Evolutionary conservation across 345 rosid species (phyloP), one percentile per base, ranked within the genome.

Genomic region (Eucalyptus tenuipes): DNA sequence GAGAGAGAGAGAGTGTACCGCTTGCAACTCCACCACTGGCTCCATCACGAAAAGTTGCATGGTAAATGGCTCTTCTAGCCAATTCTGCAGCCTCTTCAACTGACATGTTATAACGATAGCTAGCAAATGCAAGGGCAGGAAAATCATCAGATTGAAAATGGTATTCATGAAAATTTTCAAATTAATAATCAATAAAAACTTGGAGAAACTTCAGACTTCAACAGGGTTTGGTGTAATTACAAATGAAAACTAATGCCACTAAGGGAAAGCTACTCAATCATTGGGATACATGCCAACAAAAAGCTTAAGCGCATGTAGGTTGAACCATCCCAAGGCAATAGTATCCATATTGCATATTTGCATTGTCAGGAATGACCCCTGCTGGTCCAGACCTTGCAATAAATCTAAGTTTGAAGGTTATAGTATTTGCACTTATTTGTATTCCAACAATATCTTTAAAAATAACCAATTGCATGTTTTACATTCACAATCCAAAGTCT

Each of bases 1-100:
- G 47, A 33, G 71, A 86, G 89, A 81, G 80, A 89, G 92, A 88
- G 86, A 82, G 44, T 8, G 71, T 95, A 98, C 99, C 99, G 91
- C 99, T 98, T 61, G 98, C 99, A 61, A 98, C 99, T 88, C 99
- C 99, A 92, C 99, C 99, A 93, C 99, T 98, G 90, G 99, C 99
- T 85, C 97, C 99, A 91, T 98, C 99, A 44, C 99, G 95, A 94
- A 96, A 98, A 59, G 99, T 98, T 17, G 99, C 99, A 90, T 97
- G 99, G 92, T 98, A 98, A 90, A 98, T 98, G 89, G 99, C 91
- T 91, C 99, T 95, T 91, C 98, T 93, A 57, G 98, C 99, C 93
- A 98, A 91, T 91, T 98, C 99, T 3, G 96, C 95, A 81, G 99
- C 99, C 92, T 98, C 99, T 68, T 95, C 98, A 55, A 98, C 87